Evolutionary conservation across 1,284 basidiomycete genomes (phyloP), one percentile per base, ranked within the genome.

Genomic region (Neotropicomus parvogracilis): DNA sequence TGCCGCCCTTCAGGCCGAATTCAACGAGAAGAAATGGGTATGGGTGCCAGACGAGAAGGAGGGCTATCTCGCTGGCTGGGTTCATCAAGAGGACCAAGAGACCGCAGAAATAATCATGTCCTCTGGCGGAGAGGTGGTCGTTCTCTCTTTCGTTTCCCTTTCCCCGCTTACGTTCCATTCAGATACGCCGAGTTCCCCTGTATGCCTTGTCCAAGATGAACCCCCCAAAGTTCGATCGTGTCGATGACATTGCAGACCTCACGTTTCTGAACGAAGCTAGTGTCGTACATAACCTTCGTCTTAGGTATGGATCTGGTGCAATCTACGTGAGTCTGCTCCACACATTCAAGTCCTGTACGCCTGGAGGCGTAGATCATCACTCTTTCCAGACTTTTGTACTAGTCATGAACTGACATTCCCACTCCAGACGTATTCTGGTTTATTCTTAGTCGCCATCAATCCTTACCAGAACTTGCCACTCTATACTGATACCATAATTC

Each of bases 261-360:
- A 99, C 97, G 1, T 97, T 95, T 70, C 75, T 99, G 53, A 99
- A 99, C 67, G 97, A 99, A 77, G 95, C 97, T 10, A 95, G 92
- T 59, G 97, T 99, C 26, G 95, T 99, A 20, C 94, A 99, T 67
- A 98, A 99, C 70, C 80, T 99, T 28, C 80, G 93, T 52, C 73
- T 93, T 58, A 79, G 97, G 64, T 99, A 95, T 70, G 88, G 89
- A 46, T 89, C 90, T 40, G 91, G 91, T 26, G 85, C 88, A 49
- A 98, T 99, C 59, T 99, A 99, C 71, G 95, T 97, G 67, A 71
- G 92, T 81, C 28, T 26, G 10, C 11, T 40, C 19, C 21, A 28
- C 31, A 16, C 52, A 21, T 32, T 50, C 35, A 26, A 37, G 32
- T 40, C 20, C 19, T 16, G 11, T 44, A 7, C 44, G 20, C 41